Percentiles rank a stretch among this genome's conserved stretches.
Conservation (phyloP, 2,329 filamentous ascomycete species). For the Fusarium marasasianum region DNA sequence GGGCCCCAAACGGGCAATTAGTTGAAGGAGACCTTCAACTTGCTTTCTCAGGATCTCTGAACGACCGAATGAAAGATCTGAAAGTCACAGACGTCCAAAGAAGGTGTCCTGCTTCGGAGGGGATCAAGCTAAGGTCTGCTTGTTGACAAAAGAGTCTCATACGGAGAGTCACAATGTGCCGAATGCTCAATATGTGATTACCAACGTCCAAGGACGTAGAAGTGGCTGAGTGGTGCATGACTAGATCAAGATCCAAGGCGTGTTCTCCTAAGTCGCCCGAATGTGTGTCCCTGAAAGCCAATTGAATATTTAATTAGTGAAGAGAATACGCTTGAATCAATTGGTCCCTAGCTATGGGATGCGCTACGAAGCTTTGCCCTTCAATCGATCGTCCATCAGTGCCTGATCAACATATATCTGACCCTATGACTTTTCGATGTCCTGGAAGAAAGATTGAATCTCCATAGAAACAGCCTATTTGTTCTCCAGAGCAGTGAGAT, state of each 20-base stretch:
- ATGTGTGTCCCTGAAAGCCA: rapidly evolving
- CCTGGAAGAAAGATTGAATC: background rate
- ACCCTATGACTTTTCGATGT: rapidly evolving
- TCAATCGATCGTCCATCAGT: background rate
- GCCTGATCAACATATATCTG: background rate
- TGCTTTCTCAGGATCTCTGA: background rate
- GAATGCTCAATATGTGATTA: background rate
- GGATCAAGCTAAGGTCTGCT: background rate
- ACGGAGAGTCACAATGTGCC: background rate
- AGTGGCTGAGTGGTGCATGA: background rate
- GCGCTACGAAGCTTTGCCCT: background rate
- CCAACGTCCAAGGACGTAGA: background rate
- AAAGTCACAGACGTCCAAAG: too few species aligned
- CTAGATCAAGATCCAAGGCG: rapidly evolving
- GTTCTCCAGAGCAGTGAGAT: background rate
- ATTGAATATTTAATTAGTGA: background rate
- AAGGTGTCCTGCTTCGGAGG: background rate
- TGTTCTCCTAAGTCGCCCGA: background rate
- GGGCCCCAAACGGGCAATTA: background rate
- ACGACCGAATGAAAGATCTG: background rate
- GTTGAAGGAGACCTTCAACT: too few species aligned
- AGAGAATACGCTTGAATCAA: background rate
- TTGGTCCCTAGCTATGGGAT: background rate
- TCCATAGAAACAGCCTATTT: background rate
- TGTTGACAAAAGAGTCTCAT: background rate